Percentiles rank a stretch among this genome's conserved stretches.
Evolutionary conservation across 148 eudicot genomes (phyloP).

Genomic region (Nepenthes mirabilis): DNA sequence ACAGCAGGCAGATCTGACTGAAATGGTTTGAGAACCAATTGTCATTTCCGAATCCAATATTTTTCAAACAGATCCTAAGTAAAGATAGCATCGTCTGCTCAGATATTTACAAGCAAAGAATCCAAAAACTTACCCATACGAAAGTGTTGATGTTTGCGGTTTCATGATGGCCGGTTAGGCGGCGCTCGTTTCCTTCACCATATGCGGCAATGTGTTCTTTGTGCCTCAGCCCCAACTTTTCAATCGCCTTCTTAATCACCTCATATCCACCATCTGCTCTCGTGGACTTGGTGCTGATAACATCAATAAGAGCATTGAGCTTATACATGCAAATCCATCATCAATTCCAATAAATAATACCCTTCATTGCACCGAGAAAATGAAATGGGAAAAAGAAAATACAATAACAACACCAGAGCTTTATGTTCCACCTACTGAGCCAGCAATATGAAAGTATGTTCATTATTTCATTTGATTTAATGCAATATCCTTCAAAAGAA

Average conservation of each 20-base stretch:
- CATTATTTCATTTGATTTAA: background rate
- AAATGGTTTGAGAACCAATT: no score
- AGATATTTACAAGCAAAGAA: no score
- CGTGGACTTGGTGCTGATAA: slow-evolving; percentile 31
- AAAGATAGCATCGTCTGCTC: no score
- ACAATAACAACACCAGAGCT: background rate
- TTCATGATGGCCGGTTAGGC: slow-evolving; percentile 53
- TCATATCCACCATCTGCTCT: slow-evolving; percentile 30
- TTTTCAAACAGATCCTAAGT: no score
- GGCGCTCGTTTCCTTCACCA: slow-evolving; percentile 58
- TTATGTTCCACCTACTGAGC: no score
- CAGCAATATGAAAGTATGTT: background rate
- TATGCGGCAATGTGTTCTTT: slow-evolving; percentile 46
- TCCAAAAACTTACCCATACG: slow-evolving; percentile 35
- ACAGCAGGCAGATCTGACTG: no score
- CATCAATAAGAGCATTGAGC: background rate
- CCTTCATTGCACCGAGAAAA: background rate
- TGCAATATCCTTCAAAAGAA: no score
- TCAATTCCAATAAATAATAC: background rate
- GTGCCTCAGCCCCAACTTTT: slow-evolving; percentile 33
- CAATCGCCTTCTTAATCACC: slow-evolving; percentile 38
- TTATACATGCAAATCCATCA: background rate
- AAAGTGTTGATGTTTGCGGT: slow-evolving; percentile 42
- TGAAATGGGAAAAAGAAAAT: background rate
- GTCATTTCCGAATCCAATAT: no score